A percentile compares a stretch with the other conserved stretches of the same genome.
Conservation (phyloP, 2,329 filamentous ascomycete species). For the Botrytis aclada region DNA sequence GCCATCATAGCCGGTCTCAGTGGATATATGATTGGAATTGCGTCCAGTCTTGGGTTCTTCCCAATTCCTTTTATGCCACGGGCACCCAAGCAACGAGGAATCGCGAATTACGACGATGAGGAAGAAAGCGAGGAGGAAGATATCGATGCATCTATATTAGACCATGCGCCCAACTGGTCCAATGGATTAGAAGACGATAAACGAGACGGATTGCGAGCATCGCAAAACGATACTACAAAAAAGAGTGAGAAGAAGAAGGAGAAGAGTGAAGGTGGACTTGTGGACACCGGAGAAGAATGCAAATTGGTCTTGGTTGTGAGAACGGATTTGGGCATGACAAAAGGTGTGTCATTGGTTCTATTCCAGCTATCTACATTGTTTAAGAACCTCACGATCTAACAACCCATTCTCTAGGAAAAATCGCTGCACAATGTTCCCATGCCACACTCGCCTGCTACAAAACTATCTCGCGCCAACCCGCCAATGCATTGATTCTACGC, state of each 20-base stretch:
- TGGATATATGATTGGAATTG: conserved; percentile 79
- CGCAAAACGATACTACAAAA: conserved; percentile 37
- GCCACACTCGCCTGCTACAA: conserved; percentile 99
- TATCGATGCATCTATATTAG: conserved; percentile 54
- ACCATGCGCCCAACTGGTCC: conserved; percentile 66
- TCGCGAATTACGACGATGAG: conserved; percentile 57
- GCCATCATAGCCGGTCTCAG: conserved; percentile 69
- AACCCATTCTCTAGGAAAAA: conserved; percentile 69
- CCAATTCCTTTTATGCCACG: conserved; percentile 44
- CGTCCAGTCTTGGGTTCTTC: conserved; percentile 70
- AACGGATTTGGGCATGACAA: conserved; percentile 95
- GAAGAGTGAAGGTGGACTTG: neutral
- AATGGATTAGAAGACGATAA: conserved; percentile 59
- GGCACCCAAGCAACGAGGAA: conserved; percentile 43
- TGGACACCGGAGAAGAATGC: conserved; percentile 69
- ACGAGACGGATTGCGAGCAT: conserved; percentile 51
- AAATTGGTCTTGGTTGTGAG: conserved; percentile 90
- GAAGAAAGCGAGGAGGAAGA: conserved; percentile 69
- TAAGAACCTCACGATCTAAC: neutral
- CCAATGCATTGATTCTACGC: conserved; percentile 62
- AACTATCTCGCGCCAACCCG: conserved; percentile 56
- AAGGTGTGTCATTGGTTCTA: conserved; percentile 57
- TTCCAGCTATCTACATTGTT: conserved; percentile 9
- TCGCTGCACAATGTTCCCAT: conserved; percentile 91
- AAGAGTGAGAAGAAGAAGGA: conserved; percentile 45